phyloP scores from a whole-genome alignment of 2,329 filamentous ascomycete species.

The Penicillium frequentans region DNA sequence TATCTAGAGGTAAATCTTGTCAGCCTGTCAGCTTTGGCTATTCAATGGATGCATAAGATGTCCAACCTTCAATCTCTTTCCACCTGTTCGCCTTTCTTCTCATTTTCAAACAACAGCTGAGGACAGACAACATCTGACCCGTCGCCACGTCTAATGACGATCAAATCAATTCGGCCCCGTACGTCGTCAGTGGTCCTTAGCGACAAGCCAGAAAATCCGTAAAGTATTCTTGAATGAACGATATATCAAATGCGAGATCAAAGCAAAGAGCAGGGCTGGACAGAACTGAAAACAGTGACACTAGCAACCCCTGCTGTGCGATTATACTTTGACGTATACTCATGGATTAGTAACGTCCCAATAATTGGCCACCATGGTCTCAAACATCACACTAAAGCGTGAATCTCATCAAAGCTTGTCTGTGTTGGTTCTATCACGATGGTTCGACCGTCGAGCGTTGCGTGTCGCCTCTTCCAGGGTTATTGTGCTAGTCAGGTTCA shows the following conservation, averaged over 20 bases:
- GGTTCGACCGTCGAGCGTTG: background rate
- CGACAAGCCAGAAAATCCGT: background rate
- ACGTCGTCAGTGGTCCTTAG: background rate
- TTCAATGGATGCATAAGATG: background rate
- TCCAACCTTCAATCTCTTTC: constrained; percentile 14
- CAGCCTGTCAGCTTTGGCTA: background rate
- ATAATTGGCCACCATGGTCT: background rate
- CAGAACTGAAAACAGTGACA: constrained; percentile 12
- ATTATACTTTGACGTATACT: constrained; percentile 3
- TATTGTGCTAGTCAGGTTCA: background rate
- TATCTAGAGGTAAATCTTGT: constrained; percentile 16
- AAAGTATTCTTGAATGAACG: background rate
- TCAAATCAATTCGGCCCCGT: background rate
- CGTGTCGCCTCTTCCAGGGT: background rate
- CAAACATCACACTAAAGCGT: background rate
- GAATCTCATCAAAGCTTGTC: background rate
- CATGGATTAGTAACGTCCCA: background rate
- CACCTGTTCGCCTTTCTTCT: constrained; percentile 6
- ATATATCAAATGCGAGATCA: constrained; percentile 5
- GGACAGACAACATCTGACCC: constrained; percentile 11
- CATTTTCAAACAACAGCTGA: constrained; percentile 11
- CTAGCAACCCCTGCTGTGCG: constrained; percentile 16
- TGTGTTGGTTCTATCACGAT: background rate
- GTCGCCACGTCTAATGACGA: background rate
- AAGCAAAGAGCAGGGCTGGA: constrained; percentile 5